Conservation (phyloP, 2,329 filamentous ascomycete genomes). For the Fusarium staphyleae region DNA sequence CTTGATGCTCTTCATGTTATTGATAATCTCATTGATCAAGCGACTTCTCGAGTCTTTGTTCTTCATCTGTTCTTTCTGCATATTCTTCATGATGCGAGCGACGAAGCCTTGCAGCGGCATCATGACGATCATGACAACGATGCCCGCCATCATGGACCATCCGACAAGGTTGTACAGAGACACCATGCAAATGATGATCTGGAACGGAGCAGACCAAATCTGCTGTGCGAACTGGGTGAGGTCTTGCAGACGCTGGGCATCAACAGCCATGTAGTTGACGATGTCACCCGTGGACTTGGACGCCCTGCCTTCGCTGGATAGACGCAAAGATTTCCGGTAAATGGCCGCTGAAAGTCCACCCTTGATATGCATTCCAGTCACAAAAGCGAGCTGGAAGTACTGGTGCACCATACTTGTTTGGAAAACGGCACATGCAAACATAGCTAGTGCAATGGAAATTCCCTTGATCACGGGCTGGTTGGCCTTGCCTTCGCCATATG, state of each 20-base stretch:
- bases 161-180: constrained; percentile 96
- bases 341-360: constrained; percentile 88
- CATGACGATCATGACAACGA: constrained; percentile 96
- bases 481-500: constrained; percentile 67
- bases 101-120: constrained; percentile 95
- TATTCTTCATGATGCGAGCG: constrained; percentile 88
- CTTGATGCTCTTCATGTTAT: constrained; percentile 99
- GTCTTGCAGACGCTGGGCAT: constrained; percentile 93
- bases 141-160: constrained; percentile 92
- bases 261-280: constrained; percentile 99
- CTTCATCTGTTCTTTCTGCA: constrained; percentile 98
- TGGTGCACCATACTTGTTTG: constrained; percentile 95
- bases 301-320: constrained; percentile 92
- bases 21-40: constrained; percentile 95
- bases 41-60: constrained; percentile 96
- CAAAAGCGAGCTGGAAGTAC: constrained; percentile 95
- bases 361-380: constrained; percentile 97
- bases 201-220: constrained; percentile 95
- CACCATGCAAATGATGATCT: constrained; percentile 93
- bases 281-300: constrained; percentile 95
- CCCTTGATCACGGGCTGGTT: constrained; percentile 84
- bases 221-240: constrained; percentile 95
- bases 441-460: constrained; percentile 84
- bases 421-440: constrained; percentile 86
- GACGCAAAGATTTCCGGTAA: constrained; percentile 85